Conservation (phyloP, 2,329 filamentous ascomycete species). For the Ophiocordyceps camponoti-leonardi region DNA sequence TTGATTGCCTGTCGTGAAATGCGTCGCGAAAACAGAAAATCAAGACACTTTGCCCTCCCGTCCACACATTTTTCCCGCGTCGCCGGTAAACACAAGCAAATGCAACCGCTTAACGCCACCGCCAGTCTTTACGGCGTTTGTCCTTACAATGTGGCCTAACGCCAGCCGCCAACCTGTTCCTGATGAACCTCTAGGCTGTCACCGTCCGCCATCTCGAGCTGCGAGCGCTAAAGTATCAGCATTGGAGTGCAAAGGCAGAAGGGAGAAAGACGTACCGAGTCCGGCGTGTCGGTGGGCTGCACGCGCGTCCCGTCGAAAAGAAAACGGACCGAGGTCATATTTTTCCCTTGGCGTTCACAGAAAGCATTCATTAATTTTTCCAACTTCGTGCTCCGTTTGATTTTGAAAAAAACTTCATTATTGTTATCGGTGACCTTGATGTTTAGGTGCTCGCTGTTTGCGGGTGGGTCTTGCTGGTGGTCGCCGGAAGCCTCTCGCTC, state of each 20-base stretch:
- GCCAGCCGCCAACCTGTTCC: constrained; percentile 80
- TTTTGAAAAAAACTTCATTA: constrained; percentile 99
- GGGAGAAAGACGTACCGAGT: constrained; percentile 49
- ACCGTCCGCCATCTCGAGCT: constrained; percentile 95
- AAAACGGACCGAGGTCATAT: constrained; percentile 69
- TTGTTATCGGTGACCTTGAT: constrained; percentile 99
- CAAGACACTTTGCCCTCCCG: neutral
- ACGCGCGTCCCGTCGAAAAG: constrained; percentile 93
- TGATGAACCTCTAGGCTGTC: constrained; percentile 96
- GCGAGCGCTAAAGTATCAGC: neutral
- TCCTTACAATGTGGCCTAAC: neutral
- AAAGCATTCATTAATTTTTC: constrained; percentile 98
- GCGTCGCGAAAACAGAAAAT: neutral
- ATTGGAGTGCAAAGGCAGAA: neutral
- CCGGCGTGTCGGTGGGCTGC: constrained; percentile 74
- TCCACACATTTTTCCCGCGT: neutral
- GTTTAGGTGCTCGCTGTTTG: constrained; percentile 70
- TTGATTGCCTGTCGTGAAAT: neutral
- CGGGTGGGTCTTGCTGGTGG: constrained; percentile 23
- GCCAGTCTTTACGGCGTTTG: neutral
- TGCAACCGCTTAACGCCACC: constrained; percentile 2
- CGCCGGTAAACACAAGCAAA: neutral
- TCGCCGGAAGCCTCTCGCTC: constrained; percentile 18
- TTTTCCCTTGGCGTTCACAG: constrained; percentile 90
- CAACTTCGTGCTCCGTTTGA: constrained; percentile 88